Evolutionary conservation across 23 red algal genomes (phyloP), one percentile per base, ranked within the genome.

Genomic region (Gracilaria domingensis): DNA sequence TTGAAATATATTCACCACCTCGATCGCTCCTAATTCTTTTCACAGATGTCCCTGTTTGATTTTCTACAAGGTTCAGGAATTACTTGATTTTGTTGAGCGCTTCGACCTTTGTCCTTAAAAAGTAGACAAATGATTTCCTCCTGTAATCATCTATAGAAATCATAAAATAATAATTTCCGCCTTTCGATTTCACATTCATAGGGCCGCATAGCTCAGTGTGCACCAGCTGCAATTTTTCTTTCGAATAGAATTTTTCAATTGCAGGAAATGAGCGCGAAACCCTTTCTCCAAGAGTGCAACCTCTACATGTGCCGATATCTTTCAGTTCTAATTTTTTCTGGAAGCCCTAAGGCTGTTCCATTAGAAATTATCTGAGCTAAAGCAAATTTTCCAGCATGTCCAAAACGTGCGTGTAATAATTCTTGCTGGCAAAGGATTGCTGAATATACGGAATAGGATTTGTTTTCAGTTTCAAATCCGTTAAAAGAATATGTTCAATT

Each of bases 401-500:
- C 66, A n/a, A 71, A 7, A 14, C 66, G 17, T 60, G 59, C 80
- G 14, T 65, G 24, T 30, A 47, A 34, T 66, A 29, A 61, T 54
- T 37, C n/a, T 13, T 25, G 7, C 24, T 61, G n/a, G 24, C 54
- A 24, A 13, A 84, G 29, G 17, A 65, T 44, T 34, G 39, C 58
- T 5, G 59, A 9, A 64, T 66, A 84, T 42, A 25, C 56, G 24
- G 55, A 65, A 66, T 38, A 65, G 34, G 37, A 34, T 28, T 62
- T 47, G 38, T 39, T 65, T 45, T 64, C 35, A 61, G 53, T 40
- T 42, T 42, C 66, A 30, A 25, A 65, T 11, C 80, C n/a, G 16
- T 25, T 30, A 66, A 84, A 66, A 58, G 21, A 84, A 38, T 66
- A 34, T 40, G 59, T 30, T 13, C 50, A 84, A 45, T 61, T 69